These are phyloP conservation scores for Phytopythium vexans DNA, from an alignment of 352 stramenopile species.

Conservation along the genomic window DNA sequence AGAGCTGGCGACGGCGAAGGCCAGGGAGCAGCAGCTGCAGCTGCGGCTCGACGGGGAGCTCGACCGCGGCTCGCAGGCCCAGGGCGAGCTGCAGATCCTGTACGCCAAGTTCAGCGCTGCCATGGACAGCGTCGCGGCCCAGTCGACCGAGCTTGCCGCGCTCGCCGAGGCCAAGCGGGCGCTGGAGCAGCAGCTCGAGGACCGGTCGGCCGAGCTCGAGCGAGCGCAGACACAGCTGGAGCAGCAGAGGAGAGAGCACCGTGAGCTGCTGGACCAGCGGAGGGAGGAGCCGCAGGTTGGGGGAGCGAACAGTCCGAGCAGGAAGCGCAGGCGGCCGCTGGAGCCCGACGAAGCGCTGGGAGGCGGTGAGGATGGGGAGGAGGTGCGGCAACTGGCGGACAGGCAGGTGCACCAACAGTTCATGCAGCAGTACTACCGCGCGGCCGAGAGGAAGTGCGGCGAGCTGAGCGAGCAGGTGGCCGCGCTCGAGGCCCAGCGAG, in stretches of 20 bases:
- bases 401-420: conserved; percentile 49
- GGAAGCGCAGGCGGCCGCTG: no score
- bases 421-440: conserved; percentile 37
- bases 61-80: conserved; percentile 7
- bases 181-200: conserved; percentile 24
- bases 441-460: conserved; percentile 47
- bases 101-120: conserved; percentile 28
- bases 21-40: conserved; percentile 14
- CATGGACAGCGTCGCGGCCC: conserved; percentile 30
- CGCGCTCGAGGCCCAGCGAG: conserved; percentile 19
- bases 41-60: conserved; percentile 6
- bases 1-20: conserved; percentile 8
- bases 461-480: conserved; percentile 27
- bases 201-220: conserved; percentile 1
- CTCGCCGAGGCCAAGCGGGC: conserved; percentile 26
- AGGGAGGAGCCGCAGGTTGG: conserved; percentile 2
- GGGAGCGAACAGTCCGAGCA: no score
- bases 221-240: conserved; percentile 13
- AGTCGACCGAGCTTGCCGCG: conserved; percentile 28
- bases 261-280: conserved; percentile 16
- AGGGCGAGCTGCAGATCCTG: conserved; percentile 28
- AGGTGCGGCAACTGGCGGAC: conserved; percentile 27
- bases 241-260: conserved; percentile 10
- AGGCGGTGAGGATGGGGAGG: not conserved
- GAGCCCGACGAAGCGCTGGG: no score